These are phyloP conservation scores for Candida sp. DNA, from an alignment of 1,139 yeast genomes.

Conservation along the genomic window DNA sequence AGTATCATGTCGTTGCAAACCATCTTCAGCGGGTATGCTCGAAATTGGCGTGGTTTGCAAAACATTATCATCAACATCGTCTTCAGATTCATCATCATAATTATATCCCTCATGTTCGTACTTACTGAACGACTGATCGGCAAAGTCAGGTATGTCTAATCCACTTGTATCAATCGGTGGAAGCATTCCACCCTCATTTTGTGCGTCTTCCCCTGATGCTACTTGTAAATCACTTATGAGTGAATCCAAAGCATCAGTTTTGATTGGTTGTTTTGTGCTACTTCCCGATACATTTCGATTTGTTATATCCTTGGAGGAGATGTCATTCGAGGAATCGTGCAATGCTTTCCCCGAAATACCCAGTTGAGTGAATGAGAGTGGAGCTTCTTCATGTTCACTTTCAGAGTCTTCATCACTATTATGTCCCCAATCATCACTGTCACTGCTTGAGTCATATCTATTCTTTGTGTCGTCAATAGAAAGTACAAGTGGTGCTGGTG, in stretches of 20 bases:
- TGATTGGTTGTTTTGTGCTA: background rate
- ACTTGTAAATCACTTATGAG: slow-evolving; percentile 28
- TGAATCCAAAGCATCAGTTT: slow-evolving; percentile 29
- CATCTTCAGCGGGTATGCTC: slow-evolving; percentile 2
- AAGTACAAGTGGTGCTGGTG: slow-evolving; percentile 9
- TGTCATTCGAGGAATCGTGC: background rate
- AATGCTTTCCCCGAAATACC: background rate
- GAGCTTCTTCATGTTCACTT: slow-evolving; percentile 10
- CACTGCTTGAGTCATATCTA: slow-evolving; percentile 5
- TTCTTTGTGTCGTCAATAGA: slow-evolving; percentile 11
- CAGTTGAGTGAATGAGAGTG: background rate
- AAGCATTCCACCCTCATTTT: slow-evolving; percentile 8
- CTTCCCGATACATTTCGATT: background rate
- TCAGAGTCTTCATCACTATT: slow-evolving; percentile 7
- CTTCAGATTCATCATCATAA: slow-evolving; percentile 6
- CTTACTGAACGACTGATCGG: background rate
- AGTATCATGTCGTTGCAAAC: slow-evolving; percentile 18
- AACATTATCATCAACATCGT: background rate
- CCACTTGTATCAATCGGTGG: slow-evolving; percentile 22
- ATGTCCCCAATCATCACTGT: slow-evolving; percentile 3
- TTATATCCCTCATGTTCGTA: slow-evolving; percentile 10
- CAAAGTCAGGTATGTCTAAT: slow-evolving; percentile 23
- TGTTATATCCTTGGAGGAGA: background rate
- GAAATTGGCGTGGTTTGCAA: slow-evolving; percentile 1
- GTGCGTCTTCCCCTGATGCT: slow-evolving; percentile 2